Percentiles rank a stretch among this genome's conserved stretches.
Evolutionary conservation across 2,329 filamentous ascomycete genomes (phyloP).

Genomic region (Colletotrichum filicis): DNA sequence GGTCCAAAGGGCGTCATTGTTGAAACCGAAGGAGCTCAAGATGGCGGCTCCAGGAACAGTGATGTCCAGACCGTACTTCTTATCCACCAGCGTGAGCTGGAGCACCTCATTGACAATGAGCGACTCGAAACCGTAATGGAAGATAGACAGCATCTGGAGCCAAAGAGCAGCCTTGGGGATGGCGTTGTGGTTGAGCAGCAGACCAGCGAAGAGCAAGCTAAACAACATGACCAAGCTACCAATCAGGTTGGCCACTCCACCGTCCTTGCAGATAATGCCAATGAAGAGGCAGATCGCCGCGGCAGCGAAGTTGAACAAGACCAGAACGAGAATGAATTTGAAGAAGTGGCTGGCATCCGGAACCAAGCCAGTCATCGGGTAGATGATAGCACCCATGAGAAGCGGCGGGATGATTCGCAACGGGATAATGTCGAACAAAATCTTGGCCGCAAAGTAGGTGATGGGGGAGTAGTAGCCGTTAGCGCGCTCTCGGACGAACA

Average conservation of each 20-base stretch:
- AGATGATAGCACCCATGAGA: slow-evolving; percentile 94
- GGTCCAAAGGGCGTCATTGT: slow-evolving; percentile 85
- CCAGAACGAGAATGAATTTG: slow-evolving; percentile 90
- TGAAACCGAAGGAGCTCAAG: slow-evolving; percentile 92
- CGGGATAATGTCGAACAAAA: slow-evolving; percentile 97
- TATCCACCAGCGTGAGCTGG: slow-evolving; percentile 87
- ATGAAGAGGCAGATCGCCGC: slow-evolving; percentile 96
- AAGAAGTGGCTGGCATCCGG: slow-evolving; percentile 86
- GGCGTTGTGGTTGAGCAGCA: slow-evolving; percentile 93
- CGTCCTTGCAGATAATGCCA: slow-evolving; percentile 93
- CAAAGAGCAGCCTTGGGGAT: slow-evolving; percentile 88
- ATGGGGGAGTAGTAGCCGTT: slow-evolving; percentile 97
- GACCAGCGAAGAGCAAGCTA: slow-evolving; percentile 91
- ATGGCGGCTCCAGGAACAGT: slow-evolving; percentile 96
- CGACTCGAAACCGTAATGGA: slow-evolving; percentile 97
- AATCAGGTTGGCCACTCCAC: slow-evolving; percentile 90
- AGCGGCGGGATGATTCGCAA: slow-evolving; percentile 94
- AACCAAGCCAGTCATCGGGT: slow-evolving; percentile 96
- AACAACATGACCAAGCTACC: slow-evolving; percentile 98
- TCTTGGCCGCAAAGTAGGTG: slow-evolving; percentile 94
- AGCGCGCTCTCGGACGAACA: slow-evolving; percentile 93
- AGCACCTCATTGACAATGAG: slow-evolving; percentile 97
- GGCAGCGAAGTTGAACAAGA: slow-evolving; percentile 95
- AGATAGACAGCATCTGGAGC: slow-evolving; percentile 94
- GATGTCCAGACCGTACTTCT: slow-evolving; percentile 96